Percentiles rank a stretch among this genome's conserved stretches.
Evolutionary conservation across 495 filamentous ascomycete species (phyloP).

Genomic region (Tricharina praecox): DNA sequence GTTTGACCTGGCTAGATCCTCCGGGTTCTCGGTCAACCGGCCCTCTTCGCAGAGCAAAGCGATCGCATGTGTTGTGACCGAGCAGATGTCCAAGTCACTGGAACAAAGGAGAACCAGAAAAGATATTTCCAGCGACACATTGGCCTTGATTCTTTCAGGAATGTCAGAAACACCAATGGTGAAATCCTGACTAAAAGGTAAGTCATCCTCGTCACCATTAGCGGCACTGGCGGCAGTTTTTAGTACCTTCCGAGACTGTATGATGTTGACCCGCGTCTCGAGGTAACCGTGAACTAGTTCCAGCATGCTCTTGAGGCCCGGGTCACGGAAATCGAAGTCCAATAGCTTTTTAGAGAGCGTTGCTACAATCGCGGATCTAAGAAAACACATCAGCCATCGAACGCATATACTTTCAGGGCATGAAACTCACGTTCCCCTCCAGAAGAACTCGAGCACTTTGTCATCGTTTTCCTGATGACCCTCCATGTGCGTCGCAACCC

Average conservation of each 20-base stretch:
- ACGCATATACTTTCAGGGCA: neutral
- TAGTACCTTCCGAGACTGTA: conserved; percentile 15
- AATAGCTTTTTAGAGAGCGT: conserved; percentile 23
- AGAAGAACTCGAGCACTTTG: conserved; percentile 22
- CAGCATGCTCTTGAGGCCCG: conserved; percentile 24
- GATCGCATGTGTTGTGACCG: conserved; percentile 43
- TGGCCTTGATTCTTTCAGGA: conserved; percentile 26
- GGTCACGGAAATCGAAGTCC: conserved; percentile 24
- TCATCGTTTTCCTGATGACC: conserved; percentile 13
- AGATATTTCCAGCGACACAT: conserved; percentile 36
- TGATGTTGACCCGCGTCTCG: conserved; percentile 22
- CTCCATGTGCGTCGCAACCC: conserved; percentile 10
- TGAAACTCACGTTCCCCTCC: conserved; percentile 21
- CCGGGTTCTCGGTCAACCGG: conserved; percentile 35
- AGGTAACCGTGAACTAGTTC: conserved; percentile 26
- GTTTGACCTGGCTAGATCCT: conserved; percentile 33
- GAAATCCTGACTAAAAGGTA: conserved; percentile 14
- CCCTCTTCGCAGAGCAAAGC: conserved; percentile 47
- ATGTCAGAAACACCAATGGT: conserved; percentile 23
- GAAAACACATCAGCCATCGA: conserved; percentile 1
- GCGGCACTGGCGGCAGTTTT: neutral
- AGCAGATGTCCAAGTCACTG: conserved; percentile 44
- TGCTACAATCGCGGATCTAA: conserved; percentile 21
- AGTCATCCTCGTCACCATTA: conserved; percentile 4
- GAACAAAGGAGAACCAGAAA: conserved; percentile 46